Evolutionary conservation across 2,329 filamentous ascomycete genomes (phyloP), one percentile per base, ranked within the genome.

Genomic region (Didymosphaeria variabile): DNA sequence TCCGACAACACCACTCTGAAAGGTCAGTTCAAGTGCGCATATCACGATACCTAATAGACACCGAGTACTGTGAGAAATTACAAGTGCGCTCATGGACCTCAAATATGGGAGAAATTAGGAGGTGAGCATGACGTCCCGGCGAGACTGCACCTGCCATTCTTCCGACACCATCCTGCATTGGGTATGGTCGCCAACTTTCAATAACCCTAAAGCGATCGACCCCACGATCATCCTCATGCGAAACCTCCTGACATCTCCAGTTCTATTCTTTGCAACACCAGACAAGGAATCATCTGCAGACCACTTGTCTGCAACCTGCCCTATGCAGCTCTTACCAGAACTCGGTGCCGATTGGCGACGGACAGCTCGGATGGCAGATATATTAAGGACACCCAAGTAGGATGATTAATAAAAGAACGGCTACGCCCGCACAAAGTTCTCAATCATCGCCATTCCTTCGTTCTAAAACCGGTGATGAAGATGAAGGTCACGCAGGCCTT

Each of bases 181-280:
- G 21, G 49, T 9, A 40, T 55, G 45, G 38, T 29, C 13, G 26
- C 29, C 29, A 44, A 45, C 29, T 26, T 45, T 23, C 52, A 55
- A 55, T 55, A 55, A 31, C 42, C 23, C 52, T 55, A 45, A 55
- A 55, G 23, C 15, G 52, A 55, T 55, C 52, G 31, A 55, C 52
- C 31, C 52, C 52, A 45, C 38, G 42, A 55, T 55, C 26, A 55
- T 55, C 52, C 26, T 55, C 52, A 32, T 55, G 52, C 52, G n/a
- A 45, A 45, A 32, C 52, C 50, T 53, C 50, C 50, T 53, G 23
- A 53, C 50, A 53, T 53, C n/a, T 53, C 13, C 10, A 53, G 6
- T 38, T 53, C n/a, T 53, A 53, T 31, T 50, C 31, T 50, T 50
- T 50, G 46, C 46, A 23, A n/a, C 17, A 21, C 46, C 46, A 50